These are phyloP conservation scores for Agroathelia rolfsii DNA, from an alignment of 1,284 basidiomycete species.

Conservation along the genomic window DNA sequence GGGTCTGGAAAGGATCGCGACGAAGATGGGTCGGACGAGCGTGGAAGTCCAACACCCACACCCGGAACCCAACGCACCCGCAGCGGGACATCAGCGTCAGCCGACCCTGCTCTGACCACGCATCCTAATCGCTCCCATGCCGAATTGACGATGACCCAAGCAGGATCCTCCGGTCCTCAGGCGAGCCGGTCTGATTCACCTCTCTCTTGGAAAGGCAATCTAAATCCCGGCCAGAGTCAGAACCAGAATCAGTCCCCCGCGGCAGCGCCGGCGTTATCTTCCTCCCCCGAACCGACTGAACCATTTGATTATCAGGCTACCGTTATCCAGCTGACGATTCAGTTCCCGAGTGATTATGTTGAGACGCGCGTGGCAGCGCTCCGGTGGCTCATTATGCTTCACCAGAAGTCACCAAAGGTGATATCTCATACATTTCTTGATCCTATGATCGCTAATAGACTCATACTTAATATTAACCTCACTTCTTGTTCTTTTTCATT, in stretches of 20 bases:
- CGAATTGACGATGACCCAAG: no score
- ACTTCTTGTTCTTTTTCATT: not conserved
- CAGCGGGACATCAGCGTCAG: no score
- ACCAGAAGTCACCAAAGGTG: conserved; percentile 94
- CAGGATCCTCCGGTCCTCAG: conserved; percentile 4
- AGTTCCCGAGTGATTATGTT: conserved; percentile 93
- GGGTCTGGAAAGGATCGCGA: no score
- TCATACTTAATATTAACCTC: not conserved
- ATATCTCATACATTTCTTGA: conserved; percentile 24
- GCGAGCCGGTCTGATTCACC: conserved; percentile 51
- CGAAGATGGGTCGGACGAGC: no score
- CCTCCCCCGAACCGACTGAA: conserved; percentile 39
- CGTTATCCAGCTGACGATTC: conserved; percentile 85
- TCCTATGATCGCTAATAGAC: not conserved
- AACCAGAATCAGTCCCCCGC: no score
- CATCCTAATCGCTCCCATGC: no score
- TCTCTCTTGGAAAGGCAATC: conserved; percentile 30
- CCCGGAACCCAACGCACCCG: no score
- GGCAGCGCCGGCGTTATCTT: conserved; percentile 11
- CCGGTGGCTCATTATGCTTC: conserved; percentile 98
- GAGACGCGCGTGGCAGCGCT: conserved; percentile 92
- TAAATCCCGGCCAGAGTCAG: conserved; percentile 22
- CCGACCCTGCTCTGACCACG: no score
- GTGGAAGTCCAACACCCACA: no score
- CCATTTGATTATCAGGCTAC: conserved; percentile 89